These are phyloP conservation scores for Tieghemiomyces parasiticus DNA, from an alignment of 192 early-diverging fungal genomes.

Conservation along the genomic window DNA sequence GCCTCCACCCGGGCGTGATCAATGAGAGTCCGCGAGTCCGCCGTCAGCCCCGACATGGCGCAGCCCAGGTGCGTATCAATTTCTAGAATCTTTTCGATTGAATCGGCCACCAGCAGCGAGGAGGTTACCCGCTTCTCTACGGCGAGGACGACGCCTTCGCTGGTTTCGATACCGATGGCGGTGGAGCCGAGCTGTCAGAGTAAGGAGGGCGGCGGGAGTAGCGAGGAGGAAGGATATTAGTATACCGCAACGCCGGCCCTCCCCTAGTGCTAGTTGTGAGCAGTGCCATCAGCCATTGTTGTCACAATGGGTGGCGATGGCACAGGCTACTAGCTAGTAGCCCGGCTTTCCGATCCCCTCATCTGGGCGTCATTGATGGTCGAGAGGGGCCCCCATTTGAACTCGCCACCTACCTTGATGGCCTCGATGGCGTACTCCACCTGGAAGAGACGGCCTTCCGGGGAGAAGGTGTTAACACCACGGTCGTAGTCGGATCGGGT, in stretches of 20 bases:
- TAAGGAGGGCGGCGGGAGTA: not conserved
- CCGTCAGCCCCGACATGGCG: conserved; percentile 92
- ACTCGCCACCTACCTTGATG: conserved; percentile 93
- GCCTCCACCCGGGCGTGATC: conserved; percentile 94
- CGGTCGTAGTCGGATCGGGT: conserved; percentile 95
- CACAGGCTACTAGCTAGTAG: too few relatives aligned
- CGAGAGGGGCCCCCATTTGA: too few relatives aligned
- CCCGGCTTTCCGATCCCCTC: too few relatives aligned
- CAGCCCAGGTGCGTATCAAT: conserved; percentile 92
- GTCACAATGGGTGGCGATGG: too few relatives aligned
- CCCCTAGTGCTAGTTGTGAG: too few relatives aligned
- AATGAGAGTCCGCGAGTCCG: conserved; percentile 96
- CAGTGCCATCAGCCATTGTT: too few relatives aligned
- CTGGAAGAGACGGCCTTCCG: conserved; percentile 98
- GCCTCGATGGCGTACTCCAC: conserved; percentile 99
- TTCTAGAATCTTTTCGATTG: conserved; percentile 97
- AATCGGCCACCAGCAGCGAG: conserved; percentile 77
- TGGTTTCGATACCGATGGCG: conserved; percentile 94
- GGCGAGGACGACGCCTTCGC: conserved; percentile 81
- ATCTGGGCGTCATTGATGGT: too few relatives aligned
- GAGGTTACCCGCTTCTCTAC: conserved; percentile 97
- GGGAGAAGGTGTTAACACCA: conserved; percentile 98
- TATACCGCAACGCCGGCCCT: too few relatives aligned
- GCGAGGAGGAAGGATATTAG: conserved; percentile 1
- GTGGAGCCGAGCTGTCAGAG: conserved; percentile 75